These are phyloP conservation scores for Carex scoparia DNA, from an alignment of 176 grass and related monocot genomes.

Conservation along the genomic window DNA sequence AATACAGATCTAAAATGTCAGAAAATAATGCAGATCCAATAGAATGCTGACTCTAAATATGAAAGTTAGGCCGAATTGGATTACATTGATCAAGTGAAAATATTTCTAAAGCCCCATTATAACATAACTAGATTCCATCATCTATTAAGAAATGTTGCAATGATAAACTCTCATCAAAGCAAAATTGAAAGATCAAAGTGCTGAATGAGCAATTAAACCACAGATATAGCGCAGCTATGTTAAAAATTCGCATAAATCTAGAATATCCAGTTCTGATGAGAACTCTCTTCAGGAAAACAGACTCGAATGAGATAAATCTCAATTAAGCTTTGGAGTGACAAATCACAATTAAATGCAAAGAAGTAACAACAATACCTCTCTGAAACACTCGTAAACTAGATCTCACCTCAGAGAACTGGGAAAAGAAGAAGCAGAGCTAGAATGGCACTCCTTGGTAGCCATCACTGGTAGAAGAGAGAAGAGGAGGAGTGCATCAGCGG, in stretches of 20 bases:
- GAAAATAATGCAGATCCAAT: neutral
- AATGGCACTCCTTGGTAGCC: neutral
- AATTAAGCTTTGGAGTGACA: neutral
- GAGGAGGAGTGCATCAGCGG: conserved; percentile 13
- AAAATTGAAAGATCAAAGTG: neutral
- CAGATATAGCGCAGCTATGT: neutral
- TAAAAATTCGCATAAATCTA: neutral
- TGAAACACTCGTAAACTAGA: neutral
- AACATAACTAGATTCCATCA: neutral
- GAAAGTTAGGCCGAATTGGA: neutral
- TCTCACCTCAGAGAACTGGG: conserved; percentile 9
- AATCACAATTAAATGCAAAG: neutral
- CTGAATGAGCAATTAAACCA: neutral
- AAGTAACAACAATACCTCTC: neutral
- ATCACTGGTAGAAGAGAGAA: conserved; percentile 4
- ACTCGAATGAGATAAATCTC: neutral
- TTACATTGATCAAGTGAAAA: neutral
- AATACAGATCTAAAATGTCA: neutral
- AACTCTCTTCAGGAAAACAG: neutral
- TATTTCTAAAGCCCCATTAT: neutral
- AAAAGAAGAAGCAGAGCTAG: conserved; percentile 2
- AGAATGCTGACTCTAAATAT: neutral
- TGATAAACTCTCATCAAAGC: neutral
- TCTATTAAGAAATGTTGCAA: neutral
- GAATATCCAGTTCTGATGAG: neutral